A percentile compares a stretch with the other conserved stretches of the same genome.
phyloP scores from a whole-genome alignment of 78 protist genomes.

The Dictyostelium firmibasis region DNA sequence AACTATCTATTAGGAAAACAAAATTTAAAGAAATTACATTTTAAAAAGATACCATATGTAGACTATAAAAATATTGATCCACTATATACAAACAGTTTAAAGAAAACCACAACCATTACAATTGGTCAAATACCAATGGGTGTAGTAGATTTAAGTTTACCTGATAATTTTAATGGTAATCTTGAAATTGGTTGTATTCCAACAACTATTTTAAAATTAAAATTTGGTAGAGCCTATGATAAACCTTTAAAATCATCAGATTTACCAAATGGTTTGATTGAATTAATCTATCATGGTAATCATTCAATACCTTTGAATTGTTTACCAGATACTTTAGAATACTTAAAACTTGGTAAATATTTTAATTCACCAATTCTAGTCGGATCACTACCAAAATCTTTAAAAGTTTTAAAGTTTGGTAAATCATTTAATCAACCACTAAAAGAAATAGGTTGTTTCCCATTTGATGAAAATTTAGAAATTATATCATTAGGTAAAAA shows the following conservation, averaged over 20 bases:
- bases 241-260: background rate
- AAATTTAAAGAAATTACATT: background rate
- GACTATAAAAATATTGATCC: background rate
- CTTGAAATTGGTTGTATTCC: background rate
- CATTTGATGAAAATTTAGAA: background rate
- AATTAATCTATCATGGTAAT: background rate
- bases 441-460: background rate
- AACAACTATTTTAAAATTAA: background rate
- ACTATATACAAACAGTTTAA: background rate
- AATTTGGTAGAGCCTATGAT: background rate
- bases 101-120: background rate
- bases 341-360: background rate
- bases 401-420: background rate
- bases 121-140: background rate
- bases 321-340: background rate
- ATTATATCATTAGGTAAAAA: background rate
- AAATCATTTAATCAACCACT: background rate
- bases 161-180: background rate
- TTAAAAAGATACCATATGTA: background rate
- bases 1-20: background rate
- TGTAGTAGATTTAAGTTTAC: background rate
- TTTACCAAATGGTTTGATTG: background rate
- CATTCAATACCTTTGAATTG: background rate
- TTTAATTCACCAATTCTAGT: background rate
- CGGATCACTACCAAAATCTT: background rate